phyloP scores from a whole-genome alignment of 257 asterid genomes.

The Marsdenia floribunda region DNA sequence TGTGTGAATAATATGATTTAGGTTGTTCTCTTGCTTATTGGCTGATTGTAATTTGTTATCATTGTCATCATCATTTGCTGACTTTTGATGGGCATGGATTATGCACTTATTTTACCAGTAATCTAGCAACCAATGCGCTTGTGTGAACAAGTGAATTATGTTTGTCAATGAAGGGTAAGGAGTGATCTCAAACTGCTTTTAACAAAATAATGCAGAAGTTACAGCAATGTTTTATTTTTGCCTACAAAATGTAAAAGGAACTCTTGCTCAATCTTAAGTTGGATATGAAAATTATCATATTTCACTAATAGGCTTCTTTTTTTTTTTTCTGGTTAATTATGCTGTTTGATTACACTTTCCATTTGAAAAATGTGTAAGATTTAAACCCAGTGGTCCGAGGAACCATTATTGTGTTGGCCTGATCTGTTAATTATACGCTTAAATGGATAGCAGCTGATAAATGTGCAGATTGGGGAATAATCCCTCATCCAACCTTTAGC shows the following conservation, averaged over 20 bases:
- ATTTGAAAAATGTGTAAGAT: background rate
- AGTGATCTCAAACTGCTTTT: background rate
- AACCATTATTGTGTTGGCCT: background rate
- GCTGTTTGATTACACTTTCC: background rate
- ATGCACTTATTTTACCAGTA: background rate
- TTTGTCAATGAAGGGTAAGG: background rate
- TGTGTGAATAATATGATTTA: background rate
- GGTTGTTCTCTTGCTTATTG: background rate
- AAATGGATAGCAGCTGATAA: background rate
- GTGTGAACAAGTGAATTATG: background rate
- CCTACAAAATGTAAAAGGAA: background rate
- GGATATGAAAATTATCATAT: background rate
- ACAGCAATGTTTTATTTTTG: background rate
- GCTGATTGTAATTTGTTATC: background rate
- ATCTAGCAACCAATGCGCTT: background rate
- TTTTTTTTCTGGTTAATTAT: background rate
- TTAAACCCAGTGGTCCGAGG: background rate
- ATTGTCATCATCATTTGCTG: background rate
- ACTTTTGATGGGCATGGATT: background rate
- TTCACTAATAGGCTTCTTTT: background rate
- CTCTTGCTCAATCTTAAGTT: background rate
- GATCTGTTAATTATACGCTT: background rate
- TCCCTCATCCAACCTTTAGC: background rate
- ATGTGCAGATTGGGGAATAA: background rate
- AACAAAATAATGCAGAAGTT: background rate